Base-by-base conservation (phyloP, 2,329 filamentous ascomycete genomes). In the Penicillium sclerotigenum region DNA sequence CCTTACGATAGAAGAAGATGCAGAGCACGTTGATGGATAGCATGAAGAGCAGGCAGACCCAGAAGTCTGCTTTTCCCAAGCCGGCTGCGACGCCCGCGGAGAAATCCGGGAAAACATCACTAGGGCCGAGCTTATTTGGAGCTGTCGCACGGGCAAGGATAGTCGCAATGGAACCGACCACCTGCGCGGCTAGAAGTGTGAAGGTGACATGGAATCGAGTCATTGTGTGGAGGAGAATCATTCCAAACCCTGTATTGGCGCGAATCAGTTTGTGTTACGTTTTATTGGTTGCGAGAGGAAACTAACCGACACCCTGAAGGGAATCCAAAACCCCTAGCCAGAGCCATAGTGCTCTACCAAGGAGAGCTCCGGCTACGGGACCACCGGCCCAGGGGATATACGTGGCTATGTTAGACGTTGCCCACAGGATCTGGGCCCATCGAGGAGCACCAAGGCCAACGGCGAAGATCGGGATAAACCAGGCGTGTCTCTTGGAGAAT, bases 351-450 rank as follows among this genome's bases (percentile, higher is more conserved):
- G 76, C 73, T 36, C 85, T 77, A 2, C 82, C 82, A 7, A 83
- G 71, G 1, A 87, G 69, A 0, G 85, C 82, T 11, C 80, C 79
- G 14, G 78, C 76, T 1, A 82, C 71, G 13, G 79, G 78, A 2
- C 76, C 73, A 34, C 82, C 82, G 4, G 81, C 63, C 63, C 85
- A 87, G 5, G 86, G 86, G 1, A 88, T 70, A 65, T 82, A 87
- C 45, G 79, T 74, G 6, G 84, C 85, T 62, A 87, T 80, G 37
- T 80, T 80, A 3, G 80, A 83, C 7, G 80, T 81, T 14, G 79
- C 81, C 86, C 86, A 88, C 67, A 86, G 82, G 67, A 87, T 87
- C 68, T 88, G 86, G 22, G 80, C 81, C 83, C 85, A 88, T 59
- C 85, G 77, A 2, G 86, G 86, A 4, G 84, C 84, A 5, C 72